These are phyloP conservation scores for Prunus salicina DNA, from an alignment of 306 rosid genomes.

Conservation along the genomic window DNA sequence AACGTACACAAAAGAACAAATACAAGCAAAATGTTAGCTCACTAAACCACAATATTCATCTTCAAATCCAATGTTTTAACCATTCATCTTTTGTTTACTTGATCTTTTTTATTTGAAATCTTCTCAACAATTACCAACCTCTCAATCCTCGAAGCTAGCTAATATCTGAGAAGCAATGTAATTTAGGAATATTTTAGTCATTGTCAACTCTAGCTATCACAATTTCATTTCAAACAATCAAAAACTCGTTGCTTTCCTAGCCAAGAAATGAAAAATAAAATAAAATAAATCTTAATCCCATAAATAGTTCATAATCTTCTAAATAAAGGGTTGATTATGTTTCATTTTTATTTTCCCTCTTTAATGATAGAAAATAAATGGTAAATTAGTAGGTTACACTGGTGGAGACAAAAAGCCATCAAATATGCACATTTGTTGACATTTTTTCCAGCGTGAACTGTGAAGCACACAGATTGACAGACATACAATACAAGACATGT, in stretches of 20 bases:
- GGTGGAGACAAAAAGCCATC: no score
- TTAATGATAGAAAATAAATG: background rate
- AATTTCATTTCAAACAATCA: no score
- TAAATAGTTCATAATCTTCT: no score
- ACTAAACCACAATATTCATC: background rate
- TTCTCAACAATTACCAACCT: background rate
- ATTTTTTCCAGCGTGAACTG: background rate
- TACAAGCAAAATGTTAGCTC: background rate
- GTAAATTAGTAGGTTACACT: background rate
- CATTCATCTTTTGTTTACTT: background rate
- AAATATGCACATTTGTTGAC: background rate
- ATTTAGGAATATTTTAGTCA: background rate
- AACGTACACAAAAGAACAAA: background rate
- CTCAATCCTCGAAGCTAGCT: background rate
- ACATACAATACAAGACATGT: background rate
- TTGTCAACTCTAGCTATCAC: no score
- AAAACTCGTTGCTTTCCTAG: no score
- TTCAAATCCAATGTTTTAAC: background rate
- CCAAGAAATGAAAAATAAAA: no score
- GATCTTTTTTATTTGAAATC: background rate
- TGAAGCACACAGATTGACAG: conserved; percentile 7
- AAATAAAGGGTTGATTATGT: no score
- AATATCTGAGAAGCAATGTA: background rate
- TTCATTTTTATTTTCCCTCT: no score
- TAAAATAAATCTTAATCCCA: no score